phyloP scores from a whole-genome alignment of 768 basidiomycete genomes.

The Rhizopogon roseolus region DNA sequence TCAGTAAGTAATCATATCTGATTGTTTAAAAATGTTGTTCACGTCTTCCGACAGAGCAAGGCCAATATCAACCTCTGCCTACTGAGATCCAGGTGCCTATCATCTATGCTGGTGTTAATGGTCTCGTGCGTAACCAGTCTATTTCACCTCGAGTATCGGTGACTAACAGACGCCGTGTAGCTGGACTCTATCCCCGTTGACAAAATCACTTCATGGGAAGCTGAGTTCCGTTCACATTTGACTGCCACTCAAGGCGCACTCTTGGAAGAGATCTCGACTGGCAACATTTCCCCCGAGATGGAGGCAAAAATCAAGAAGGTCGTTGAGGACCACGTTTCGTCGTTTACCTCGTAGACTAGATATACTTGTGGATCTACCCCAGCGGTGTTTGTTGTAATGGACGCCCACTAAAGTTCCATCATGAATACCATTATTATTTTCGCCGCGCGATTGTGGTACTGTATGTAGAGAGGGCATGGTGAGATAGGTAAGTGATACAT shows the following conservation, averaged over 20 bases:
- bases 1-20: conserved; percentile 50
- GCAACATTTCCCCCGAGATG: conserved; percentile 82
- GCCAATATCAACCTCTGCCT: conserved; percentile 92
- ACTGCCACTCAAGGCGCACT: conserved; percentile 66
- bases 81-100: conserved; percentile 98
- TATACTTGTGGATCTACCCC: background rate
- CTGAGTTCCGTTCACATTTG: conserved; percentile 87
- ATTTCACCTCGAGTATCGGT: too few relatives aligned
- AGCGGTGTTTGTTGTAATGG: background rate
- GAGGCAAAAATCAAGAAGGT: conserved; percentile 95
- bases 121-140: conserved; percentile 61
- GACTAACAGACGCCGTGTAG: conserved; percentile 24
- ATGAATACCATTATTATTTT: conserved; percentile 24
- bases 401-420: conserved; percentile 6
- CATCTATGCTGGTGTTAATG: conserved; percentile 99
- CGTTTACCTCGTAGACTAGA: conserved; percentile 45
- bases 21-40: conserved; percentile 11
- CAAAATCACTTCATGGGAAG: conserved; percentile 90
- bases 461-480: background rate
- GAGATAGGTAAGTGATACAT: conserved; percentile 3
- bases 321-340: conserved; percentile 82
- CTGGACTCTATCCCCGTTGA: conserved; percentile 96
- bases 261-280: conserved; percentile 80
- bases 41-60: conserved; percentile 67
- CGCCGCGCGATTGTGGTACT: conserved; percentile 13